These are phyloP conservation scores for Botrytis byssoidea DNA, from an alignment of 2,329 filamentous ascomycete species.

Conservation along the genomic window DNA sequence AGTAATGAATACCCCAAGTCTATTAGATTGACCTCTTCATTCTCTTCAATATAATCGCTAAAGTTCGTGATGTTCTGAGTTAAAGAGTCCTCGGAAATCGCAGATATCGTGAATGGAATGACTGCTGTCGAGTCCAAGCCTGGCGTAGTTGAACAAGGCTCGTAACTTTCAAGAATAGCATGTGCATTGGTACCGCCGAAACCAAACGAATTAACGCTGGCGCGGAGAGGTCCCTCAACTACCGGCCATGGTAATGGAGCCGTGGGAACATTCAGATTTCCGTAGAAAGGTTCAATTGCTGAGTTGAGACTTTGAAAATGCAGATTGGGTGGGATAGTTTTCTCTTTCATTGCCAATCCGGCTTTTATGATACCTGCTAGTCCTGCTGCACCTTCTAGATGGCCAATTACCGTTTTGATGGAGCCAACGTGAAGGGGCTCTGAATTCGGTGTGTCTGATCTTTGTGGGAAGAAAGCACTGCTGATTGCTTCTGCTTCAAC, in stretches of 20 bases:
- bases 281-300: slow-evolving; percentile 31
- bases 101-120: slow-evolving; percentile 28
- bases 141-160: slow-evolving; percentile 3
- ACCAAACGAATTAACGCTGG: slow-evolving; percentile 41
- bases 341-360: slow-evolving; percentile 34
- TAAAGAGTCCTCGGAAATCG: slow-evolving; percentile 23
- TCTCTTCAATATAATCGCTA: neutral
- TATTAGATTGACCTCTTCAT: neutral
- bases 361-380: slow-evolving; percentile 37
- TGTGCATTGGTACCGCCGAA: slow-evolving; percentile 51
- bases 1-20: slow-evolving; percentile 21
- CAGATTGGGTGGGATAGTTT: slow-evolving; percentile 37
- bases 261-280: slow-evolving; percentile 21
- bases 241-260: slow-evolving; percentile 38
- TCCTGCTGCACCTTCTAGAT: slow-evolving; percentile 37
- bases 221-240: slow-evolving; percentile 23
- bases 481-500: slow-evolving; percentile 26
- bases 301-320: slow-evolving; percentile 41
- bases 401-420: slow-evolving; percentile 36
- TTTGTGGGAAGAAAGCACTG: slow-evolving; percentile 21
- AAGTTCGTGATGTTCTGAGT: slow-evolving; percentile 12
- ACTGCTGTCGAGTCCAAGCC: slow-evolving; percentile 27
- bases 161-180: slow-evolving; percentile 42
- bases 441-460: neutral
- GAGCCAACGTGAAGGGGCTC: slow-evolving; percentile 26